phyloP scores from a whole-genome alignment of 768 basidiomycete species.

The Boletus bicolor region DNA sequence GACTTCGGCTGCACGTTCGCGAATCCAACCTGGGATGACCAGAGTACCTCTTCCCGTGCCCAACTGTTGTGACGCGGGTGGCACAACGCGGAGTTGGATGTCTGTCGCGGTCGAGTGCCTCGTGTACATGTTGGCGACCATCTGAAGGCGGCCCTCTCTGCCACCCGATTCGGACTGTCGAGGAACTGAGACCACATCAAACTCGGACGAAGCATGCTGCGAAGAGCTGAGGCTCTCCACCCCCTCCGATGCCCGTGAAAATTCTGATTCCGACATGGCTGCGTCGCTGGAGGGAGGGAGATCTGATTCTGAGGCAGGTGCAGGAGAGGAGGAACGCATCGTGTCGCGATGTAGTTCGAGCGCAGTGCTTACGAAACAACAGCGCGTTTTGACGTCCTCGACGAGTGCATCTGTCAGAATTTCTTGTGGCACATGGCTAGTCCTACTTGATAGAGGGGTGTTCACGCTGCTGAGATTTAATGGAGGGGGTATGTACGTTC shows the following conservation, averaged over 20 bases:
- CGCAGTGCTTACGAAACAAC: constrained; percentile 78
- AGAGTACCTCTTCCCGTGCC: constrained; percentile 77
- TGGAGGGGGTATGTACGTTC: constrained; percentile 80
- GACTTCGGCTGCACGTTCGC: constrained; percentile 88
- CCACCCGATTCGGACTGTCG: constrained; percentile 30
- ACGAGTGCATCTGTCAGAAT: constrained; percentile 77
- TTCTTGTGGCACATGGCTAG: constrained; percentile 71
- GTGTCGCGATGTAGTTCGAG: constrained; percentile 40
- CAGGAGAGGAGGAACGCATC: constrained; percentile 32
- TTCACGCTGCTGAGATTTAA: constrained; percentile 62
- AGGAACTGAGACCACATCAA: constrained; percentile 50
- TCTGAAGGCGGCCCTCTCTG: constrained; percentile 43
- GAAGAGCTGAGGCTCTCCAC: constrained; percentile 49
- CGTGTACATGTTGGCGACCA: constrained; percentile 66
- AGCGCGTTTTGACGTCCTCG: constrained; percentile 87
- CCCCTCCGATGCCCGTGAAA: constrained; percentile 50
- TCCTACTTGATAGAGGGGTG: constrained; percentile 58
- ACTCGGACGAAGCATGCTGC: constrained; percentile 48
- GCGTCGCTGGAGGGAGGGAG: constrained; percentile 48
- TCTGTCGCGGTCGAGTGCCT: constrained; percentile 78
- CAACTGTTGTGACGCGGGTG: constrained; percentile 61
- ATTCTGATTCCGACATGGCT: constrained; percentile 66
- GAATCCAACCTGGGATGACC: constrained; percentile 90
- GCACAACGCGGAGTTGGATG: constrained; percentile 63
- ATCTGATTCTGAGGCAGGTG: constrained; percentile 37